Evolutionary conservation across 257 asterid species (phyloP), one percentile per base, ranked within the genome.

Genomic region (Fraxinus americana): DNA sequence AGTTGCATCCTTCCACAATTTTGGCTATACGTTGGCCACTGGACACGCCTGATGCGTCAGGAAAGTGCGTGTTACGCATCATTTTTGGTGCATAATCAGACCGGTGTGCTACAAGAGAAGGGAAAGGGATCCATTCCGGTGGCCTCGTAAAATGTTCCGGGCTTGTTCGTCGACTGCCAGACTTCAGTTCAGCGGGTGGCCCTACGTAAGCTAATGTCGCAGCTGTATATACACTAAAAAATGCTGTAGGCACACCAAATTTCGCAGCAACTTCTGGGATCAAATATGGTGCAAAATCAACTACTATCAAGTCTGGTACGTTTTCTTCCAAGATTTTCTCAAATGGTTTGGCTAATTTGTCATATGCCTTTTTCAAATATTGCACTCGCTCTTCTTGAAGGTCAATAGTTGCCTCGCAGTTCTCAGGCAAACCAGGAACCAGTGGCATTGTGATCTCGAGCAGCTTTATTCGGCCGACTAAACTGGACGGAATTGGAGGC

Each of bases 351-450:
- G 84, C 78, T 72, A 88, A 45, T 12, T 12, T 25, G 78, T 88
- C 90, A 54, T 86, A 83, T 11, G 90, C 86, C 75, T 21, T 75
- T 75, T 86, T 86, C 79, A 86, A 34, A 50, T 52, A 79, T 14
- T 71, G 86, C 8, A 76, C 78, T 48, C 82, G 71, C 4, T 79
- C 86, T 6, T 21, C 19, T 50, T 34, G 87, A 78, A 88, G 35
- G 39, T 86, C 88, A 16, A 83, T 17, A 8, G 88, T 88, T 4
- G 92, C 90, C 76, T 88, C 88, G 17, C 86, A 76, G 30, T 77
- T 79, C 29, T 80, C 86, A 0, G 92, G 88, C 54, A 88, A 45
- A n/a, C 86, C 86, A 0, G 79, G 77, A 1, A 82, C 78, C 1
- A 1, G 35, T 2, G 84, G 87, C 79, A 84, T 50, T 21, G 84